Conservation (phyloP, 164 flowering plant species). For the Nelumbo lutea region DNA sequence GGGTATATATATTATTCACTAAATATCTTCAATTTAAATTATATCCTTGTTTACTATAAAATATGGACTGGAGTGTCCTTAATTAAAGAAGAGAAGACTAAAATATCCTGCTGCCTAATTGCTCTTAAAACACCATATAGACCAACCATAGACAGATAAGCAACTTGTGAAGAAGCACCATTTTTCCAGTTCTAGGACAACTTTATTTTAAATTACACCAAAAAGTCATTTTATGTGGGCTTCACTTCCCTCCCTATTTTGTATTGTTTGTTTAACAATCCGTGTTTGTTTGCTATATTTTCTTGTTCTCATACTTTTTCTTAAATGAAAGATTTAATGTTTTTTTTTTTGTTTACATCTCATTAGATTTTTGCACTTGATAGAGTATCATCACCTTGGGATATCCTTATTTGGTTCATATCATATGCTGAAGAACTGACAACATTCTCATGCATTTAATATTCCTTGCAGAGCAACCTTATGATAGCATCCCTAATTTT, state of each 20-base stretch:
- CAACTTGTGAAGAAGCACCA: background rate
- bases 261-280: too few relatives aligned
- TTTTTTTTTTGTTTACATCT: background rate
- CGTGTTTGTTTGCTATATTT: background rate
- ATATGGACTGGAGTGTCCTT: too few relatives aligned
- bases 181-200: background rate
- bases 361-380: background rate
- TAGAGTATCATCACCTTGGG: background rate
- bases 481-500: conserved; percentile 98
- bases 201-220: background rate
- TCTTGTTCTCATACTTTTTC: background rate
- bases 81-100: too few relatives aligned
- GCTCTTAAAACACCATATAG: too few relatives aligned
- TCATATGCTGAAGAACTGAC: background rate
- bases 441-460: conserved; percentile 13
- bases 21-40: too few relatives aligned
- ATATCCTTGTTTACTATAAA: too few relatives aligned
- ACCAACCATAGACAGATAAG: background rate
- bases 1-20: too few relatives aligned
- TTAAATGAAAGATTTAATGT: background rate
- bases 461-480: conserved; percentile 88
- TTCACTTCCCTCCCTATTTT: too few relatives aligned
- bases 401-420: background rate
- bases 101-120: too few relatives aligned
- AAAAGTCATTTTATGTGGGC: too few relatives aligned